These are phyloP conservation scores for Avena sativa DNA, from an alignment of 176 grass and related monocot genomes.

Conservation along the genomic window DNA sequence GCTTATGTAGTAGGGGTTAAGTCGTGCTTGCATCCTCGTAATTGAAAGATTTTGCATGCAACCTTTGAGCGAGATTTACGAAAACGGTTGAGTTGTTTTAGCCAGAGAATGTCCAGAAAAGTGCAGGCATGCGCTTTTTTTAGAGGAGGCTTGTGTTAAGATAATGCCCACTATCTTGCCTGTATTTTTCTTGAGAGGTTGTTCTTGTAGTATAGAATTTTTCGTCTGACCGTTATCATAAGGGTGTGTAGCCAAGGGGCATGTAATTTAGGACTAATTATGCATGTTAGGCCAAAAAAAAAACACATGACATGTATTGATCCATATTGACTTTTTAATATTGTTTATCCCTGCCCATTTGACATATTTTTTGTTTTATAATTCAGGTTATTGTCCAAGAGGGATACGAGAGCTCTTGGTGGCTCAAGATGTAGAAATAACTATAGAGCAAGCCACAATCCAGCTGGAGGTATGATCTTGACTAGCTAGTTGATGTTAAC, in stretches of 20 bases:
- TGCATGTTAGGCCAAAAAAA: background rate
- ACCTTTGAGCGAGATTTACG: background rate
- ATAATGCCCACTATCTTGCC: background rate
- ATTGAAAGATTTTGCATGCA: background rate
- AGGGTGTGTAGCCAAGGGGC: background rate
- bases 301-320: background rate
- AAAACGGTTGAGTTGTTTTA: background rate
- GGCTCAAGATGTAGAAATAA: background rate
- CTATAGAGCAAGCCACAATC: background rate
- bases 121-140: too few species aligned
- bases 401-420: background rate
- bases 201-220: background rate
- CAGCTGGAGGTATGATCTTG: background rate
- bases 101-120: background rate
- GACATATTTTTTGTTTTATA: background rate
- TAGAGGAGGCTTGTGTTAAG: background rate
- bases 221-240: background rate
- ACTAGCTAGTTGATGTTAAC: slow-evolving; percentile 5
- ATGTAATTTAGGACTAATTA: background rate
- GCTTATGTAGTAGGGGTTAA: background rate
- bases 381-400: background rate
- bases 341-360: background rate
- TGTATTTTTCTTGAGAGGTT: background rate
- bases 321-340: background rate
- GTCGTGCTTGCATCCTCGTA: background rate